A percentile compares a stretch with the other conserved stretches of the same genome.
Conservation (phyloP, 371 early-diverging fungal species). For the Capillidium rhysosporum region DNA sequence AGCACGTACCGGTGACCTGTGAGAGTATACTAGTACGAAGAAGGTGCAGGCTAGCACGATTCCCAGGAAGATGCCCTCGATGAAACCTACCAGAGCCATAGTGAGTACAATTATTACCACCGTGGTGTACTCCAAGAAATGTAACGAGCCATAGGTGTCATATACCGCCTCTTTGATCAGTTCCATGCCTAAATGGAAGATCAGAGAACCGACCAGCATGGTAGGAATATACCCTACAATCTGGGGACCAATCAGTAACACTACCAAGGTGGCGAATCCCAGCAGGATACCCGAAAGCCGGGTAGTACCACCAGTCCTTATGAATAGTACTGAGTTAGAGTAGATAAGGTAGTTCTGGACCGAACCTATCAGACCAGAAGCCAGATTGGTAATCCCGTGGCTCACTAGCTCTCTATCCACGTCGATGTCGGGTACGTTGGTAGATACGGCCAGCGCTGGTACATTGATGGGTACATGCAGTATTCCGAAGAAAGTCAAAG, state of each 20-base stretch:
- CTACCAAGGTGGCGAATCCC: constrained; percentile 42
- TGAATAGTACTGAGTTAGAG: constrained; percentile 78
- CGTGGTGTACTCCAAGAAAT: constrained; percentile 70
- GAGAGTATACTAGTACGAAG: constrained; percentile 74
- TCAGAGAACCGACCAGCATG: constrained; percentile 77
- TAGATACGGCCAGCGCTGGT: constrained; percentile 81
- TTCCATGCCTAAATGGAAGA: constrained; percentile 88
- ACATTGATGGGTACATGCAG: constrained; percentile 90
- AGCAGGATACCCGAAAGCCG: constrained; percentile 68
- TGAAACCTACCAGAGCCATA: constrained; percentile 80
- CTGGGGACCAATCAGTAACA: constrained; percentile 69
- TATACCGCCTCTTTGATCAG: constrained; percentile 69
- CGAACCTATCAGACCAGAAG: constrained; percentile 54
- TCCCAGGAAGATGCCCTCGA: constrained; percentile 84
- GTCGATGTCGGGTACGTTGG: constrained; percentile 63
- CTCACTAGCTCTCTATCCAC: constrained; percentile 85
- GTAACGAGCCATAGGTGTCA: constrained; percentile 71
- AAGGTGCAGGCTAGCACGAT: constrained; percentile 82
- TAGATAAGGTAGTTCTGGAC: constrained; percentile 80
- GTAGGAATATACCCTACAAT: constrained; percentile 83
- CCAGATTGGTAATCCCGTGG: constrained; percentile 76
- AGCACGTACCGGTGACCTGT: constrained; percentile 53
- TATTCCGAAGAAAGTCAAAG: constrained; percentile 84
- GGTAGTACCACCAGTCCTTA: constrained; percentile 76
- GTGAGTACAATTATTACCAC: constrained; percentile 61